Percentiles rank a stretch among this genome's conserved stretches.
Evolutionary conservation across 1,284 basidiomycete genomes (phyloP).

Genomic region (Pseudozyma sp.): DNA sequence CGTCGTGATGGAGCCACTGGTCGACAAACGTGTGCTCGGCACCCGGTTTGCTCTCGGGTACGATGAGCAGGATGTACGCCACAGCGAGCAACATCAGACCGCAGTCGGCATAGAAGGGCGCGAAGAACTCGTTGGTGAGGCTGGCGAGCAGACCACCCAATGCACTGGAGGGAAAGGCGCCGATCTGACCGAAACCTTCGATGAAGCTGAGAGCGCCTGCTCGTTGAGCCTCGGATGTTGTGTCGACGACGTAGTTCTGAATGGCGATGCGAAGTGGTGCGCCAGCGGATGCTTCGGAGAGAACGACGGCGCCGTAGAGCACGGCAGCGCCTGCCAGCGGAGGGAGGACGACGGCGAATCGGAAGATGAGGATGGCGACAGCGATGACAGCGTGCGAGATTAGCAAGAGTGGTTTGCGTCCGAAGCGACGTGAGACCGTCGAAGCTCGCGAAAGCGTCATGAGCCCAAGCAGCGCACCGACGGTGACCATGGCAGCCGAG

Average conservation of each 20-base stretch:
- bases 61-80: slow-evolving; percentile 50
- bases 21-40: slow-evolving; percentile 53
- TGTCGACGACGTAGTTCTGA: slow-evolving; percentile 65
- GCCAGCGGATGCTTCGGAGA: slow-evolving; percentile 58
- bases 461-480: slow-evolving; percentile 56
- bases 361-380: slow-evolving; percentile 48
- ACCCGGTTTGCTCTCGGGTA: slow-evolving; percentile 57
- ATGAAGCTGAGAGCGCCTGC: slow-evolving; percentile 60
- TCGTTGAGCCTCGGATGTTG: slow-evolving; percentile 52
- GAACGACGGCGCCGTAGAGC: slow-evolving; percentile 52
- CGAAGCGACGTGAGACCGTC: slow-evolving; percentile 50
- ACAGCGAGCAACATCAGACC: slow-evolving; percentile 52
- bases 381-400: slow-evolving; percentile 52
- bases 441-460: slow-evolving; percentile 53
- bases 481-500: slow-evolving; percentile 59
- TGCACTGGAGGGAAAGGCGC: slow-evolving; percentile 58
- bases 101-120: slow-evolving; percentile 60
- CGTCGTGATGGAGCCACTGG: slow-evolving; percentile 44
- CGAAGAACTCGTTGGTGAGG: slow-evolving; percentile 58
- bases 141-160: slow-evolving; percentile 58
- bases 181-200: slow-evolving; percentile 63
- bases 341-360: slow-evolving; percentile 48
- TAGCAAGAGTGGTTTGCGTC: slow-evolving; percentile 57
- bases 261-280: slow-evolving; percentile 59
- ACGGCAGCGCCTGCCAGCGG: slow-evolving; percentile 47